Evolutionary conservation across 106 monocot genomes (phyloP).

Genomic region (Allium fistulosum): DNA sequence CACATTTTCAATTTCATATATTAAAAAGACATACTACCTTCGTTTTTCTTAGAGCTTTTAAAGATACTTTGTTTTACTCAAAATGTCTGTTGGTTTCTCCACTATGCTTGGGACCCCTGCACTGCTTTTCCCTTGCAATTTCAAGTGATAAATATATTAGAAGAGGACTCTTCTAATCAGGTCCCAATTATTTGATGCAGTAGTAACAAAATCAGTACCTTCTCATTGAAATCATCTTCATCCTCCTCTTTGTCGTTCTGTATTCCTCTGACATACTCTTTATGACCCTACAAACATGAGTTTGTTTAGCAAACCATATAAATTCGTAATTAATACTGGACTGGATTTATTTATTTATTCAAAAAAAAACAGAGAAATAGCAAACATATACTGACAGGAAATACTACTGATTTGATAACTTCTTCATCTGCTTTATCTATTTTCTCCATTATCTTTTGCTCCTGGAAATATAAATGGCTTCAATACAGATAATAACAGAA

Average conservation of each 20-base stretch:
- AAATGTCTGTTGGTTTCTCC: too few relatives aligned
- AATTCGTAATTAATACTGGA: background rate
- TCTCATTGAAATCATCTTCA: slow-evolving; percentile 20
- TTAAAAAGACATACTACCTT: too few relatives aligned
- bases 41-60: too few relatives aligned
- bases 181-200: too few relatives aligned
- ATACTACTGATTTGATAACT: slow-evolving; percentile 63
- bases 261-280: slow-evolving; percentile 57
- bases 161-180: too few relatives aligned
- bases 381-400: slow-evolving; percentile 31
- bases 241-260: slow-evolving; percentile 46
- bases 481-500: slow-evolving; percentile 1
- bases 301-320: background rate
- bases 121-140: too few relatives aligned
- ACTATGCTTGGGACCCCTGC: too few relatives aligned
- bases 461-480: slow-evolving; percentile 32
- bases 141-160: too few relatives aligned
- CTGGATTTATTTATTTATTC: background rate
- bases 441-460: slow-evolving; percentile 51
- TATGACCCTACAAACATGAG: slow-evolving; percentile 30
- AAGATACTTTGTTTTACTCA: too few relatives aligned
- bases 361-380: background rate
- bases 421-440: slow-evolving; percentile 64
- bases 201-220: slow-evolving; percentile 24
- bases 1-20: too few relatives aligned